Evolutionary conservation across 192 early-diverging fungal species (phyloP), one percentile per base, ranked within the genome.

Genomic region (Backusella liffmaniae): DNA sequence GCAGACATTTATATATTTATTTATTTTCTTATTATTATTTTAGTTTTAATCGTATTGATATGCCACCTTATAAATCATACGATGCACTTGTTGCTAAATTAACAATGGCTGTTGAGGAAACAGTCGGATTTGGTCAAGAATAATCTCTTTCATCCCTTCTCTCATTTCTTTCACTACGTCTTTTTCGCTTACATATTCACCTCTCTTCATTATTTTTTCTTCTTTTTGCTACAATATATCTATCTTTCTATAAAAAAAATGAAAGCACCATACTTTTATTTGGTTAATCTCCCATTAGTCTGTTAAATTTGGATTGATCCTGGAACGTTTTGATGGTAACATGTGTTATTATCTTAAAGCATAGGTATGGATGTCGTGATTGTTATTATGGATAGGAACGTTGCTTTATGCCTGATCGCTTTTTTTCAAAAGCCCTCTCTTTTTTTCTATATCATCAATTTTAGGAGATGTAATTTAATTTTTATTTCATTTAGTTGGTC

Each of bases 31-130:
- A 92, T 82, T 70, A 39, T 3, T 37, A 30, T 53, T 36, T 23
- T 76, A 91, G 92, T 82, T 99, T 99, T 84, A 99, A 99, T 85
- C 94, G 98, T 42, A 91, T 99, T 71, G 96, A 98, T 79, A 85
- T 99, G 81, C 98, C 98, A 74, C 93, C 93, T 13, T 99, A 99
- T 82, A 89, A 92, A 56, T 90, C 87, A n/a, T 92, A 93, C 74
- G 93, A 96, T 67, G 87, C 89, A 23, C 75, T 95, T 44, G 84
- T 78, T 77, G 36, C 71, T 70, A 67, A 90, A 51, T 46, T 76
- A n/a, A 94, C 94, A 30, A 77, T 97, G 72, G 98, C 98, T 18
- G 94, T 99, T 49, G 98, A 99, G 84, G 95, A 97, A 84, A 97
- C 95, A 34, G 90, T 98, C 67, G 96, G 96, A 15, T 99, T 99